Evolutionary conservation across 345 rosid genomes (phyloP).

Genomic region (Pseudoturritis turrita): DNA sequence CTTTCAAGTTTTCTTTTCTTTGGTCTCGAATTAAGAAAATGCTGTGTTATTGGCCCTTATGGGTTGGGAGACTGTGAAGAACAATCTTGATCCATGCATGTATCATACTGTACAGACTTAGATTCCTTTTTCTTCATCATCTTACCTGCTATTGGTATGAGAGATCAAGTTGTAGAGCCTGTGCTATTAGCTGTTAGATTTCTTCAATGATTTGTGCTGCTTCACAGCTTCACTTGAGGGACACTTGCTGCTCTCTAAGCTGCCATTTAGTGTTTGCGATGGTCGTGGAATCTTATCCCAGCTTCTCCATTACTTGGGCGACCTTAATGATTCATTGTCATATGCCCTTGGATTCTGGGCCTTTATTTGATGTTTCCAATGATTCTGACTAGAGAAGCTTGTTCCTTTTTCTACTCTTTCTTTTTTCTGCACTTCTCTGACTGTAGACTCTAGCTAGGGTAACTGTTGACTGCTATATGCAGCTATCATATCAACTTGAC

Average conservation of each 20-base stretch:
- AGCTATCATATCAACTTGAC: neutral
- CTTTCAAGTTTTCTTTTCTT: too few relatives aligned
- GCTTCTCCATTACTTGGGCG: conserved; percentile 96
- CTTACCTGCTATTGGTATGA: neutral
- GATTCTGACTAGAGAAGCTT: conserved; percentile 63
- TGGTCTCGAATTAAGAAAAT: too few relatives aligned
- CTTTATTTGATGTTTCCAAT: conserved; percentile 88
- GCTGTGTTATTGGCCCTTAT: too few relatives aligned
- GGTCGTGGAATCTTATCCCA: conserved; percentile 21
- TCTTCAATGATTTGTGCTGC: neutral
- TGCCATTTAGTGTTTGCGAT: conserved; percentile 9
- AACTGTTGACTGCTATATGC: neutral
- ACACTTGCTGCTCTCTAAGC: conserved; percentile 74
- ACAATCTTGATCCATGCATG: too few relatives aligned
- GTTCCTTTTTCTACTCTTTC: neutral
- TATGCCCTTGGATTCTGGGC: conserved; percentile 98
- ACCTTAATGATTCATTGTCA: conserved; percentile 87
- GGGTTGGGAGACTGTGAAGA: too few relatives aligned
- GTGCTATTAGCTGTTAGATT: conserved; percentile 2
- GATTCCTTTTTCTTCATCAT: neutral
- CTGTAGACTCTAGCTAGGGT: neutral
- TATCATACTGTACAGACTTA: neutral
- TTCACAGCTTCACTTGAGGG: neutral
- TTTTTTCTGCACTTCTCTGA: neutral
- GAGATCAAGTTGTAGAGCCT: neutral